phyloP scores from a whole-genome alignment of 2,329 filamentous ascomycete genomes.

The Dactylellina haptotyla region DNA sequence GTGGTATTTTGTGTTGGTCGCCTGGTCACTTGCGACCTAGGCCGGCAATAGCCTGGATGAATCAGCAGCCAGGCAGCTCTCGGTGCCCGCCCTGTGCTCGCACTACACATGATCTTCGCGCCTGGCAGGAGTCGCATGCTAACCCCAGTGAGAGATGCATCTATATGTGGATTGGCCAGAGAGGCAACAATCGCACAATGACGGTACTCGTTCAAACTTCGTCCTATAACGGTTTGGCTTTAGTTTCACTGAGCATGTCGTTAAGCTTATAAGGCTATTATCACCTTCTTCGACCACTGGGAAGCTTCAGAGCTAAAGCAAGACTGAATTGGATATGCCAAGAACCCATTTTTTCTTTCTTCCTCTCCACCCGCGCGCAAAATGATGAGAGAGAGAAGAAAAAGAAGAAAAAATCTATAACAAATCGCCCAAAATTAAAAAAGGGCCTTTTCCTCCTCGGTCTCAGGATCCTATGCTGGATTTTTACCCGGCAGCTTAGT shows the following conservation, averaged over 20 bases:
- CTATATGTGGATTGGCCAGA: conserved; percentile 1
- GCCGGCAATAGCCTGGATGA: neutral
- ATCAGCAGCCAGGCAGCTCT: conserved; percentile 30
- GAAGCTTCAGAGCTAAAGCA: too few species aligned
- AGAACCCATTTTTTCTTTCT: too few species aligned
- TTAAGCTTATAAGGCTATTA: neutral
- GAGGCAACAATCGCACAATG: neutral
- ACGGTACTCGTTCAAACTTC: neutral
- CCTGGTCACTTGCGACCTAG: conserved; percentile 26
- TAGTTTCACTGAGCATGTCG: neutral
- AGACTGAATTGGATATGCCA: too few species aligned
- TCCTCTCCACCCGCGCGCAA: too few species aligned
- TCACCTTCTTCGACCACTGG: too few species aligned
- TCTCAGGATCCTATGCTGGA: too few species aligned
- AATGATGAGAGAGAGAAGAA: too few species aligned
- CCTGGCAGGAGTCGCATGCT: conserved; percentile 13
- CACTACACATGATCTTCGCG: conserved; percentile 15
- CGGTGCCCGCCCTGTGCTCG: conserved; percentile 21
- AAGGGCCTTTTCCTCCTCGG: too few species aligned
- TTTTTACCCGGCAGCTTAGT: too few species aligned
- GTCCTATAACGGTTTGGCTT: conserved; percentile 1
- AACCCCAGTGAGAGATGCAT: conserved; percentile 7
- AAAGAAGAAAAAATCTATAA: too few species aligned
- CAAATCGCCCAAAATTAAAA: too few species aligned
- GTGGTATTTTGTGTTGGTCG: conserved; percentile 46